These are phyloP conservation scores for Nothophaeocryptopus gaeumannii DNA, from an alignment of 2,329 filamentous ascomycete genomes.

Conservation along the genomic window DNA sequence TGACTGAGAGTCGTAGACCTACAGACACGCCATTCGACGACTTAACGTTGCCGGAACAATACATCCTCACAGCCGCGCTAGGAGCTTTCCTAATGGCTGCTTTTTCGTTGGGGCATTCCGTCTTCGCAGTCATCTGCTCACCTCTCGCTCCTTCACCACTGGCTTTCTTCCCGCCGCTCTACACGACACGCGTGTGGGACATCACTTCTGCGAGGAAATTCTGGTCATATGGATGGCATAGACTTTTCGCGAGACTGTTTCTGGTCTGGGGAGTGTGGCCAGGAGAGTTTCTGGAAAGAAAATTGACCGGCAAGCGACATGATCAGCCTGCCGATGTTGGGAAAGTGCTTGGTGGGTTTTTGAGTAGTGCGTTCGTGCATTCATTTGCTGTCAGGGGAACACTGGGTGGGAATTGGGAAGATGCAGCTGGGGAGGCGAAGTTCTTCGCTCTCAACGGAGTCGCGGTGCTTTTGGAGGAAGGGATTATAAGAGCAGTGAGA, in stretches of 20 bases:
- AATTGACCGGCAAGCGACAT: constrained; percentile 35
- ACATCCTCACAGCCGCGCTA: constrained; percentile 40
- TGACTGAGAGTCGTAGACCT: constrained; percentile 6
- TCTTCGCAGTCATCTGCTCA: constrained; percentile 41
- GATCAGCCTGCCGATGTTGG: constrained; percentile 42
- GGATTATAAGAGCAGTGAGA: constrained; percentile 21
- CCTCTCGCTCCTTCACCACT: constrained; percentile 42
- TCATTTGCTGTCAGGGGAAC: constrained; percentile 42
- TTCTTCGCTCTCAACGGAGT: constrained; percentile 35
- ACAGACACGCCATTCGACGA: constrained; percentile 35
- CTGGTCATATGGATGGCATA: constrained; percentile 48
- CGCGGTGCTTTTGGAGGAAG: constrained; percentile 32
- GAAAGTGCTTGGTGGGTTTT: constrained; percentile 44
- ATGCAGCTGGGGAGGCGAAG: constrained; percentile 32
- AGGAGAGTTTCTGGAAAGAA: constrained; percentile 44
- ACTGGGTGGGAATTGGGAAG: constrained; percentile 37
- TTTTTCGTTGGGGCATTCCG: constrained; percentile 43
- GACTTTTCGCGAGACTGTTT: constrained; percentile 45
- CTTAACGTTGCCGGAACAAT: constrained; percentile 35
- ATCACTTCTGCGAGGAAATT: constrained; percentile 41
- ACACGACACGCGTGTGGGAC: constrained; percentile 43
- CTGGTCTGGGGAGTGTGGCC: constrained; percentile 48
- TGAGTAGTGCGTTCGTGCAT: constrained; percentile 43
- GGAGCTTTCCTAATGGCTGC: constrained; percentile 46
- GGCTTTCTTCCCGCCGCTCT: constrained; percentile 46